Evolutionary conservation across 768 basidiomycete genomes (phyloP).

Genomic region (Rhizopogon vinicolor): DNA sequence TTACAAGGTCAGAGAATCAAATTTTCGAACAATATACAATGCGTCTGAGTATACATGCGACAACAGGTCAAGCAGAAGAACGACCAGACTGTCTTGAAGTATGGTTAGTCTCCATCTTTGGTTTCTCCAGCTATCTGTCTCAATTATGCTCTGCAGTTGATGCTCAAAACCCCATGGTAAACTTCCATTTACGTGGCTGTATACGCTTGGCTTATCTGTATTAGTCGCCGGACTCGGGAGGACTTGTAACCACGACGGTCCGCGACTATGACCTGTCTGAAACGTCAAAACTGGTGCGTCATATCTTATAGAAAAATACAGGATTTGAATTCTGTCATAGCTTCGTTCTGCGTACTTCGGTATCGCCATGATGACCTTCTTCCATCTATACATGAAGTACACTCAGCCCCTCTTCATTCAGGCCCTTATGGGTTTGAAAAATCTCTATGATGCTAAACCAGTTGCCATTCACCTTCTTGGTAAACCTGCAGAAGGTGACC

Average conservation of each 20-base stretch:
- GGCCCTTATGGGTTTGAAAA: slow-evolving; percentile 92
- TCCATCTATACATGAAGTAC: slow-evolving; percentile 93
- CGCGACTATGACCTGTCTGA: slow-evolving; percentile 92
- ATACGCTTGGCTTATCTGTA: neutral
- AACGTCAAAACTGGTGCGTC: slow-evolving; percentile 70
- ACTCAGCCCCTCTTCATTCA: slow-evolving; percentile 97
- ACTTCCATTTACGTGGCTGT: slow-evolving; percentile 7
- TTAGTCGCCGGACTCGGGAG: slow-evolving; percentile 60
- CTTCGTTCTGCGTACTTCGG: slow-evolving; percentile 68
- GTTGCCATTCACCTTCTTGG: slow-evolving; percentile 81
- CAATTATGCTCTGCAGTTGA: slow-evolving; percentile 51
- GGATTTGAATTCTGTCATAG: slow-evolving; percentile 23
- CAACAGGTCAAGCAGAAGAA: slow-evolving; percentile 89
- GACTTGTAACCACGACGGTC: slow-evolving; percentile 86
- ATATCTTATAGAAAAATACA: neutral
- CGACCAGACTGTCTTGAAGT: slow-evolving; percentile 94
- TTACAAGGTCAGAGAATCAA: slow-evolving; percentile 42
- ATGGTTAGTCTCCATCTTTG: slow-evolving; percentile 50
- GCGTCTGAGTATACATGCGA: slow-evolving; percentile 5
- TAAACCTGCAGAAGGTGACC: slow-evolving; percentile 75
- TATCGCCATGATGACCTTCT: slow-evolving; percentile 84
- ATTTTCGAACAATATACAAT: neutral
- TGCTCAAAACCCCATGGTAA: slow-evolving; percentile 67
- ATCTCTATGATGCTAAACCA: slow-evolving; percentile 79
- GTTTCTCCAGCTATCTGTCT: neutral